Base-by-base conservation (phyloP, 768 basidiomycete genomes). In the Trametes sanguinea region DNA sequence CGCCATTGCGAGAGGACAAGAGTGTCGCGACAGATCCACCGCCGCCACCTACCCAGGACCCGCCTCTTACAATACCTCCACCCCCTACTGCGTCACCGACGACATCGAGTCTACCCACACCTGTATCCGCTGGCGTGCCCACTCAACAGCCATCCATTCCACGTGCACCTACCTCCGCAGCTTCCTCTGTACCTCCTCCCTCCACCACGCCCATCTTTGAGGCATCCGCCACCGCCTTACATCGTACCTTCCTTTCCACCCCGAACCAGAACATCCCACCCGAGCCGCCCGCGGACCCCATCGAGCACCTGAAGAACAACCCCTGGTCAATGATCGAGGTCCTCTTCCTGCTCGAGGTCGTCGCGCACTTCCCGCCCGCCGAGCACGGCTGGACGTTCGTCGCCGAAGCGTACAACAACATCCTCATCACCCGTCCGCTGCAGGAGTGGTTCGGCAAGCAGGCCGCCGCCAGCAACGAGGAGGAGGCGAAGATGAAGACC, bases 341-440 rank as follows among this genome's bases (percentile, higher is more conserved):
- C 4, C 51, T 64, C 16, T 57, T 64, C 22, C 54, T 67, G 22
- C 56, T 67, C 32, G 60, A 64, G 37, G 52, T 67, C 39, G 57
- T 60, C 16, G 43, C 66, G 3, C 57, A 64, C 35, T 64, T 58
- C 50, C 63, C 62, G 13, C 63, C 66, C 27, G 44, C 53, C 0
- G 54, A 59, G 10, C 53, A 64, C 54, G 60, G 57, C 7, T 67
- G 66, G 66, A 32, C n/a, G 9, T 61, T 55, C 54, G 52, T 64
- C 57, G 51, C 66, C 11, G 66, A 67, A 30, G 60, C 60, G 30
- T 67, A 67, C 54, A 67, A 67, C 57, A 64, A 64, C 37, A 46
- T 64, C 33, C 57, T 67, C 48, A 67, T 67, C 60, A 59, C 57
- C 14, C 62, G 52, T 27, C 62, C 59, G 10, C 39, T 67, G 16